A percentile compares a stretch with the other conserved stretches of the same genome.
phyloP scores from a whole-genome alignment of 306 rosid species.

The Astragalus membranaceus region DNA sequence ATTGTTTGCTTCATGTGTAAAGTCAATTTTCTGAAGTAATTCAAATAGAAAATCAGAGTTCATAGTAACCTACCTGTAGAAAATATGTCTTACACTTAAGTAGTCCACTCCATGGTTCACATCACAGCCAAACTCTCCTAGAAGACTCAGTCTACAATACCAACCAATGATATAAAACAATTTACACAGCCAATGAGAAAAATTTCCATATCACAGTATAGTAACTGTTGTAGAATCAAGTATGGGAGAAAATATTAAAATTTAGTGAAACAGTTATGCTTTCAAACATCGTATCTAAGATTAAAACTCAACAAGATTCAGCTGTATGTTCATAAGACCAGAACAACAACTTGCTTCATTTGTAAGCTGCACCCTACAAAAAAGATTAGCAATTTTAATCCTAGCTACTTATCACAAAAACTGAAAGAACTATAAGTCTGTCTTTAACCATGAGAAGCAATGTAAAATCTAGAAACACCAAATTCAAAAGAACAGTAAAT shows the following conservation, averaged over 20 bases:
- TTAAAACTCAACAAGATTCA: background rate
- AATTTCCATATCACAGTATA: background rate
- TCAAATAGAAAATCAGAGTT: background rate
- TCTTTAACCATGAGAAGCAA: slow-evolving; percentile 1
- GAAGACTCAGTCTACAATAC: background rate
- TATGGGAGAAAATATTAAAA: background rate
- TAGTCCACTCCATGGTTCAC: slow-evolving; percentile 10
- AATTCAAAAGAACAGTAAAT: slow-evolving; percentile 7
- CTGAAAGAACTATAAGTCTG: background rate
- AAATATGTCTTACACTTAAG: background rate
- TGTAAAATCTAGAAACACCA: slow-evolving; percentile 19
- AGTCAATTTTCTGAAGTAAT: background rate
- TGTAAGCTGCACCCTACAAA: background rate
- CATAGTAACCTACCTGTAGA: background rate
- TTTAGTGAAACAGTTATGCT: background rate
- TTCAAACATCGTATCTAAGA: background rate
- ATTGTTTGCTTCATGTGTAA: background rate
- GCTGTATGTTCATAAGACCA: background rate
- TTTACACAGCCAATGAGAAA: background rate
- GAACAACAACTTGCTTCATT: slow-evolving; percentile 3
- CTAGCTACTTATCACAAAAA: background rate
- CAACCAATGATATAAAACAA: slow-evolving; percentile 17
- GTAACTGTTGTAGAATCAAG: background rate
- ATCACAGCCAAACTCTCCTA: background rate
- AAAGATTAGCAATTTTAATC: background rate